Evolutionary conservation across 495 filamentous ascomycete species (phyloP).

Genomic region (Daldinia loculata): DNA sequence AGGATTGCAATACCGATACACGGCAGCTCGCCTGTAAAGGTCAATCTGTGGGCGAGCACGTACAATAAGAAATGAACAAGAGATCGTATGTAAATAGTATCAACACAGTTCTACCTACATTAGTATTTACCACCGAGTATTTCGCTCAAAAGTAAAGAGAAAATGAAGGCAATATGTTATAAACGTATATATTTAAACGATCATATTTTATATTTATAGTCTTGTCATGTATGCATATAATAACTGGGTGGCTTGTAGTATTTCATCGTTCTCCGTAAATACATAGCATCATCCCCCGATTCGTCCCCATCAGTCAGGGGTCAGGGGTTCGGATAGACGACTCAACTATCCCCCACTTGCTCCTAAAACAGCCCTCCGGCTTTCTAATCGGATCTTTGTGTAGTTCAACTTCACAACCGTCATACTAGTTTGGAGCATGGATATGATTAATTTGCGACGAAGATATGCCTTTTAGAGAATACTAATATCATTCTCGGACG

Average conservation of each 20-base stretch:
- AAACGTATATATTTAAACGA: too few relatives aligned
- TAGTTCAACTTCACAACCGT: constrained; percentile 25
- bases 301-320: constrained; percentile 21
- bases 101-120: not conserved
- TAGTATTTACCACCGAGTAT: not conserved
- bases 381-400: constrained; percentile 23
- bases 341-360: constrained; percentile 11
- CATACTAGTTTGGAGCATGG: constrained; percentile 15
- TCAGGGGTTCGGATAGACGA: constrained; percentile 38
- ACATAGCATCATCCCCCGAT: not conserved
- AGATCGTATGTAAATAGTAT: not conserved
- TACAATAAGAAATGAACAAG: constrained; percentile 31
- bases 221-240: too few relatives aligned
- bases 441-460: constrained; percentile 3
- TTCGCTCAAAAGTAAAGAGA: not conserved
- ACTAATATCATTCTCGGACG: not conserved
- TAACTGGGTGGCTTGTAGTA: not conserved
- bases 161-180: too few relatives aligned
- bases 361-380: constrained; percentile 18
- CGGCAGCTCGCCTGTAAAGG: constrained; percentile 40
- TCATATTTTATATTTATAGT: too few relatives aligned
- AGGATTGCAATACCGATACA: constrained; percentile 38
- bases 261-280: not conserved
- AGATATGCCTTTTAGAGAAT: not conserved
- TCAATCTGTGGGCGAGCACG: constrained; percentile 27